Evolutionary conservation across 73 alveolate species (phyloP), one percentile per base, ranked within the genome.

Genomic region (Symbiodinium pilosum): DNA sequence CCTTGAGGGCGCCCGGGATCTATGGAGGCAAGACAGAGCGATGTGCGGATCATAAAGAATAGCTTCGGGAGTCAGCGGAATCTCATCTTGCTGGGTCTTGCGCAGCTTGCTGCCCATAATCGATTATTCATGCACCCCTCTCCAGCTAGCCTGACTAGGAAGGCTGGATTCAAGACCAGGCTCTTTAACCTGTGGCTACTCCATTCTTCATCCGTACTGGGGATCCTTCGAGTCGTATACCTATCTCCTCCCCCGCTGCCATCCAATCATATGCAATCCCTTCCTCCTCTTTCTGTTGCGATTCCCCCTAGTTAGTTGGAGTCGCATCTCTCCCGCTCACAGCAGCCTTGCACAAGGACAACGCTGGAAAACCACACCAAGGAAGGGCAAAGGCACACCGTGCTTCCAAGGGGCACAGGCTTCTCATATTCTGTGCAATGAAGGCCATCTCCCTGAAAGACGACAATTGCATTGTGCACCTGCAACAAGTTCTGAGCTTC

Each of bases 381-480:
- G 69, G 69, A 52, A 20, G 28, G 9, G 69, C 69, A 52, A 52
- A 52, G 69, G 69, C 9, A 20, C 8, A 26, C 77, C 77, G 8
- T 59, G 30, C 11, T 36, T 34, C 75, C 96, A 42, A 89, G 96
- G 7, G 14, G 75, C 96, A 43, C 75, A n/a, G 44, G 73, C 75
- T 89, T 89, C 73, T 42, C 52, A 8, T 83, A 24, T 11, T 38
- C 87, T 18, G 34, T 84, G 52, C 96, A 89, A 38, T 84, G 96
- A 40, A 52, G 43, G 38, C 40, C 87, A 28, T 16, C 87, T 42
- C 84, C 77, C 52, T 89, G 87, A 64, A 89, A 89, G 40, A 85
- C 96, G 28, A 89, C 52, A 42, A 89, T 89, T 59, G 96, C 87
- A 89, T 89, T 89, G 43, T 89, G 54, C 87, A 89, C 96, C 95